These are phyloP conservation scores for Amanita inopinata DNA, from an alignment of 768 basidiomycete species.

Conservation along the genomic window DNA sequence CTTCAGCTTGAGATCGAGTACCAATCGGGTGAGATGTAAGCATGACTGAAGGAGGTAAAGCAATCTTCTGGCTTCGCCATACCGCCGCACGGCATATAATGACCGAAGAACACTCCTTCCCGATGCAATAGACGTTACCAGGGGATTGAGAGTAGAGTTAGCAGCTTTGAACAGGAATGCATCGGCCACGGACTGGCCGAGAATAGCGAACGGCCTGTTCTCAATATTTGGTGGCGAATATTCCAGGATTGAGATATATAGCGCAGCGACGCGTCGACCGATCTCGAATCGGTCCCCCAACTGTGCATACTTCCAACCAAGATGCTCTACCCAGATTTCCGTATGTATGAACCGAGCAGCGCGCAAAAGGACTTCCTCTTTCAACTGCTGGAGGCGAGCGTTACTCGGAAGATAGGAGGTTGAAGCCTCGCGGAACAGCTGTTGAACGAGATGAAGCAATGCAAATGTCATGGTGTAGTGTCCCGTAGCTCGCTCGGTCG, in stretches of 20 bases:
- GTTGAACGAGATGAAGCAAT: slow-evolving; percentile 65
- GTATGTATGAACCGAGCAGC: slow-evolving; percentile 72
- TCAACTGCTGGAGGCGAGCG: slow-evolving; percentile 55
- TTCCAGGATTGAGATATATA: slow-evolving; percentile 61
- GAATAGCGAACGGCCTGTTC: slow-evolving; percentile 46
- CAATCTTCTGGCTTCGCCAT: slow-evolving; percentile 59
- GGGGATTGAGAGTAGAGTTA: slow-evolving; percentile 71
- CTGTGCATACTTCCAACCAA: slow-evolving; percentile 79
- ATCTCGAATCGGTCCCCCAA: slow-evolving; percentile 82
- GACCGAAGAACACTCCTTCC: slow-evolving; percentile 49
- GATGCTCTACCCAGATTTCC: slow-evolving; percentile 82
- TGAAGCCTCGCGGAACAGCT: slow-evolving; percentile 67
- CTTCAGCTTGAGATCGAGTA: slow-evolving; percentile 57
- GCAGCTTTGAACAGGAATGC: slow-evolving; percentile 67
- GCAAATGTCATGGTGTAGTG: slow-evolving; percentile 78
- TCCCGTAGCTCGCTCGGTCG: slow-evolving; percentile 60
- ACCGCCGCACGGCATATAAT: slow-evolving; percentile 54
- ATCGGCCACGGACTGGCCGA: slow-evolving; percentile 60
- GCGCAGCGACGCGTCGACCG: slow-evolving; percentile 49
- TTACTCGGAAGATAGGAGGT: slow-evolving; percentile 47
- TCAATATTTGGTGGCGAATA: slow-evolving; percentile 46
- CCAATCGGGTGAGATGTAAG: slow-evolving; percentile 47
- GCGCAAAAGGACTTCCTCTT: slow-evolving; percentile 76
- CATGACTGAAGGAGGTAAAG: slow-evolving; percentile 62
- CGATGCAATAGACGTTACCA: slow-evolving; percentile 60